Evolutionary conservation across 805 yeast species (phyloP).

Genomic region (Hanseniaspora opuntiae): DNA sequence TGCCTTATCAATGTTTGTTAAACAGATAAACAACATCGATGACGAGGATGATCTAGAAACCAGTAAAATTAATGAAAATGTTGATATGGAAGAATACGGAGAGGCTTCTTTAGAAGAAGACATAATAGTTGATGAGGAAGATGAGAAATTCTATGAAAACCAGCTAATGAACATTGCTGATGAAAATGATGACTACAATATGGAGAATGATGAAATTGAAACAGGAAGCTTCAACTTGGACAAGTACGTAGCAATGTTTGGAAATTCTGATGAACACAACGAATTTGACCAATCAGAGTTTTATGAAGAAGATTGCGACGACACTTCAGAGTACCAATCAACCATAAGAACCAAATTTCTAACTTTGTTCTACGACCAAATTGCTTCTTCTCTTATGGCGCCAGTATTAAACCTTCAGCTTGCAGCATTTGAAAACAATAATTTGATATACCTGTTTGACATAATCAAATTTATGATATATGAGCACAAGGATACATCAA

Average conservation of each 20-base stretch:
- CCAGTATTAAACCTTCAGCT: not conserved
- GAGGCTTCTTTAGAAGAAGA: slow-evolving; percentile 1
- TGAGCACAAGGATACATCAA: not conserved
- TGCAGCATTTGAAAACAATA: not conserved
- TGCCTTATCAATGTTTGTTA: slow-evolving; percentile 8
- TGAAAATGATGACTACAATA: slow-evolving; percentile 4
- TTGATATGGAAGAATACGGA: not conserved
- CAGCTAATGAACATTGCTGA: slow-evolving; percentile 3
- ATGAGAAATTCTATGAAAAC: slow-evolving; percentile 8
- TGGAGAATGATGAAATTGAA: not conserved
- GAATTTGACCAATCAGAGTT: not conserved
- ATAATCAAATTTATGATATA: slow-evolving; percentile 5
- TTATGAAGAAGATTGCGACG: not conserved
- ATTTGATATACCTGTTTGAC: slow-evolving; percentile 6
- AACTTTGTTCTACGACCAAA: not conserved
- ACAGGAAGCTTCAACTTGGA: not conserved
- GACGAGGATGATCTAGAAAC: not conserved
- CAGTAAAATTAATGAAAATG: not conserved
- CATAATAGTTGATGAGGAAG: slow-evolving; percentile 8
- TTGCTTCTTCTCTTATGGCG: not conserved
- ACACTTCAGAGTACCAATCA: not conserved
- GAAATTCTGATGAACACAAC: not conserved
- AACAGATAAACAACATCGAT: slow-evolving; percentile 2
- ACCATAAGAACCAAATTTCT: not conserved
- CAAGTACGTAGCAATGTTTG: slow-evolving; percentile 4